Conservation (phyloP, 768 basidiomycete genomes). For the Hygrophorus russula region DNA sequence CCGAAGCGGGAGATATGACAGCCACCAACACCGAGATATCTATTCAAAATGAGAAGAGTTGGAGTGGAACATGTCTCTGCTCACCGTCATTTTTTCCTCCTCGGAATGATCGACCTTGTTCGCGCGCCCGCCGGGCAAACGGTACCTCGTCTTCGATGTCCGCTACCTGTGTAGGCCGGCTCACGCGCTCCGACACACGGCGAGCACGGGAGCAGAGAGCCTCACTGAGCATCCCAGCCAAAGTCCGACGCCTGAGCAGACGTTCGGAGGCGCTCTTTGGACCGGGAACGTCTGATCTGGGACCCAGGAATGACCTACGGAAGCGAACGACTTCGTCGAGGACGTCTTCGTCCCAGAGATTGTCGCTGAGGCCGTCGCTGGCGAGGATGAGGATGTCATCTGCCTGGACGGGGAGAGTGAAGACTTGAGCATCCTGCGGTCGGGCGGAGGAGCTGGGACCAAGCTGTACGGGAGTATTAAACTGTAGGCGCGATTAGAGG, state of each 20-base stretch:
- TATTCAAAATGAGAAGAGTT: slow-evolving; percentile 23
- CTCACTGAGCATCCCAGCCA: slow-evolving; percentile 66
- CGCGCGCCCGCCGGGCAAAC: slow-evolving; percentile 73
- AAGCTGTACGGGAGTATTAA: slow-evolving; percentile 38
- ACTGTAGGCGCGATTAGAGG: slow-evolving; percentile 9
- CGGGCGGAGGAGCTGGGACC: slow-evolving; percentile 17
- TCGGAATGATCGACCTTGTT: slow-evolving; percentile 57
- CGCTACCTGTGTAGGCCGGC: background rate
- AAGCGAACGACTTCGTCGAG: slow-evolving; percentile 69
- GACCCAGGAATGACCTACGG: slow-evolving; percentile 20
- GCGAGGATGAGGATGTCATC: slow-evolving; percentile 77
- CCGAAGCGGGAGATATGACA: slow-evolving; percentile 38
- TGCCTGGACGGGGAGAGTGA: slow-evolving; percentile 55
- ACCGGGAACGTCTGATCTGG: slow-evolving; percentile 23
- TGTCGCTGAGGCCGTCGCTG: slow-evolving; percentile 75
- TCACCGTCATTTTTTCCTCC: slow-evolving; percentile 74
- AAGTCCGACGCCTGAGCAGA: slow-evolving; percentile 35
- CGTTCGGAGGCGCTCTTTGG: slow-evolving; percentile 3
- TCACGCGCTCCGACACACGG: slow-evolving; percentile 43
- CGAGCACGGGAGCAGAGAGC: slow-evolving; percentile 73
- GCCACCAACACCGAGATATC: slow-evolving; percentile 62
- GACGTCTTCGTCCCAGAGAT: slow-evolving; percentile 82
- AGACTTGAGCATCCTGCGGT: slow-evolving; percentile 49
- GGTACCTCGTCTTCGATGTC: slow-evolving; percentile 48
- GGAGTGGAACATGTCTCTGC: slow-evolving; percentile 18